phyloP scores from a whole-genome alignment of 352 stramenopile species.

The Pythium graminicola region DNA sequence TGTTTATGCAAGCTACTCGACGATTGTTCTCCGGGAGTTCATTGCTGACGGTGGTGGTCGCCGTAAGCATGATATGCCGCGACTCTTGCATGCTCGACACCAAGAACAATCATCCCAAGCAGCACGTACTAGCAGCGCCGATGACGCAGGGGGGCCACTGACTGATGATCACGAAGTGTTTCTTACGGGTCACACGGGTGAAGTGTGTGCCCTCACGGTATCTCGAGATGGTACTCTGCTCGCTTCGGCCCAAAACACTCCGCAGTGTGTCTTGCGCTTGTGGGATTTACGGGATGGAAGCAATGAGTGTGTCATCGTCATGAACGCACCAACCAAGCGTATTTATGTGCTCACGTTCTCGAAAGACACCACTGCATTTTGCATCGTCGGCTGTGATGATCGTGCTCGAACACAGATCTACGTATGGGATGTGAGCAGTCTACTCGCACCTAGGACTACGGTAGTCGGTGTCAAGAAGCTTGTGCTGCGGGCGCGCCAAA shows the following conservation, averaged over 20 bases:
- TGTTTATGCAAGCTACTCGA: constrained; percentile 58
- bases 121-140: not conserved
- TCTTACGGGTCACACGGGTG: constrained; percentile 21
- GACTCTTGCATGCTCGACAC: not conserved
- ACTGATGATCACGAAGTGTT: constrained; percentile 21
- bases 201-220: constrained; percentile 30
- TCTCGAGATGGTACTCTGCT: constrained; percentile 36
- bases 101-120: not conserved
- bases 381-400: constrained; percentile 54
- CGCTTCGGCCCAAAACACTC: constrained; percentile 34
- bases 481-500: constrained; percentile 67
- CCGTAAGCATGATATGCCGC: not conserved
- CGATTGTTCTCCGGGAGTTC: constrained; percentile 50
- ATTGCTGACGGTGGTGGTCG: not conserved
- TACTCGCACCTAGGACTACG: not conserved
- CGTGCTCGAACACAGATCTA: constrained; percentile 63
- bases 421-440: constrained; percentile 57
- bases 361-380: constrained; percentile 26
- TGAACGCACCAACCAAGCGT: constrained; percentile 42
- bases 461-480: constrained; percentile 14
- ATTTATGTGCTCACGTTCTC: constrained; percentile 52
- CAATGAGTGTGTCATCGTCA: constrained; percentile 36
- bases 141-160: not conserved
- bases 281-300: constrained; percentile 37
- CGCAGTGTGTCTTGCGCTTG: constrained; percentile 34